Evolutionary conservation across 2,329 filamentous ascomycete genomes (phyloP).

Genomic region (Ascochyta koolunga): DNA sequence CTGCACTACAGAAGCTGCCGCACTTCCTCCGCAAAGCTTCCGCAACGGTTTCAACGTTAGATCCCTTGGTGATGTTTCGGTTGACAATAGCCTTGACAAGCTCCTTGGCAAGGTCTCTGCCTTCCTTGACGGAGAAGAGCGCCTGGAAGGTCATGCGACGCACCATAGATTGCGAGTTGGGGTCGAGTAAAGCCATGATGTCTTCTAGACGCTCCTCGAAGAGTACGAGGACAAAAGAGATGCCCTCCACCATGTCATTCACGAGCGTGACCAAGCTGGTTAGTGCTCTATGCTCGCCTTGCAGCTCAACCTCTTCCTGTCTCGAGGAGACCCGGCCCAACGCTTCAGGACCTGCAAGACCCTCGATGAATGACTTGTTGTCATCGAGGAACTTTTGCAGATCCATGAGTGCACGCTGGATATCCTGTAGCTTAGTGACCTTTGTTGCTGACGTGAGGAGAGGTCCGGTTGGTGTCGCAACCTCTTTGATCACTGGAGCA

Average conservation of each 20-base stretch:
- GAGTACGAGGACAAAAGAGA: constrained; percentile 92
- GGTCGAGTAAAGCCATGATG: constrained; percentile 74
- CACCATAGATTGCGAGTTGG: constrained; percentile 70
- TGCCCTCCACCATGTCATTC: constrained; percentile 90
- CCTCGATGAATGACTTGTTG: constrained; percentile 93
- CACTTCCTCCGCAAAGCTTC: constrained; percentile 91
- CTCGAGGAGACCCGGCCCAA: constrained; percentile 78
- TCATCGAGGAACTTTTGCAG: constrained; percentile 80
- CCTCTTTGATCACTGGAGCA: constrained; percentile 70
- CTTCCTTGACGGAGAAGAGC: constrained; percentile 78
- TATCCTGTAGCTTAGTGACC: constrained; percentile 70
- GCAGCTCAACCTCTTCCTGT: constrained; percentile 88
- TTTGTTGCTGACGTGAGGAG: constrained; percentile 71
- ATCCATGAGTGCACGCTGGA: constrained; percentile 81
- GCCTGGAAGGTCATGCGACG: constrained; percentile 83
- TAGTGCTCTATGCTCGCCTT: constrained; percentile 92
- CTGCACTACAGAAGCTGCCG: constrained; percentile 95
- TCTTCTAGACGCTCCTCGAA: constrained; percentile 94
- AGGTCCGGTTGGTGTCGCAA: constrained; percentile 62
- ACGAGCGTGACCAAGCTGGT: constrained; percentile 85
- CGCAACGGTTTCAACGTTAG: constrained; percentile 95
- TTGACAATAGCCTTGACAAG: constrained; percentile 98
- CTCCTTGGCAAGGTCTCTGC: constrained; percentile 89
- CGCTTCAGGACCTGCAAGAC: constrained; percentile 87
- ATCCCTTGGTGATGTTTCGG: constrained; percentile 93